These are phyloP conservation scores for Yamadazyma siamensis DNA, from an alignment of 1,139 yeast species.

Conservation along the genomic window DNA sequence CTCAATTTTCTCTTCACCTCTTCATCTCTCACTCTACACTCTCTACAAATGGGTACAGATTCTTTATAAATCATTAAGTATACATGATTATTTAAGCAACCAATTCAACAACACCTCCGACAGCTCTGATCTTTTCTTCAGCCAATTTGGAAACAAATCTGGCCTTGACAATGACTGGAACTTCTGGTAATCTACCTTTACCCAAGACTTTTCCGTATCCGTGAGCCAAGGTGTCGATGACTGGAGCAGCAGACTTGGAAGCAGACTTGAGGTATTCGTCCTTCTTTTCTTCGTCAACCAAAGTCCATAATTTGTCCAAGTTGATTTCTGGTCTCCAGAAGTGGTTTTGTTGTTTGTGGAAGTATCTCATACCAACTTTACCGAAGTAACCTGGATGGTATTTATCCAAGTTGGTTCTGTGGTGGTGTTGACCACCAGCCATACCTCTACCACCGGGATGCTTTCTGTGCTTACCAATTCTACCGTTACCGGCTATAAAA, in stretches of 20 bases:
- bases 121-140: constrained; percentile 99
- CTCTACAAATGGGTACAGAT: too few species aligned
- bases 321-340: constrained; percentile 98
- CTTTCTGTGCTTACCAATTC: constrained; percentile 99
- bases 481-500: constrained; percentile 96
- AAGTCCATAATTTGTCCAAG: constrained; percentile 98
- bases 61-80: too few species aligned
- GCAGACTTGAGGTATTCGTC: constrained; percentile 89
- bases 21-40: too few species aligned
- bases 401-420: constrained; percentile 99
- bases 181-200: constrained; percentile 97
- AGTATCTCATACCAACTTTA: constrained; percentile 99
- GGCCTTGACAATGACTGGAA: constrained; percentile 98
- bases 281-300: constrained; percentile 91
- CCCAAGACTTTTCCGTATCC: constrained; percentile 99
- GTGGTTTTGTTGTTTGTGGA: constrained; percentile 95
- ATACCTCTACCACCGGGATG: constrained; percentile 99
- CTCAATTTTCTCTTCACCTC: too few species aligned
- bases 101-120: constrained; percentile 99
- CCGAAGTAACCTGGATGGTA: constrained; percentile 99
- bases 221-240: constrained; percentile 97
- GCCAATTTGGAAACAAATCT: constrained; percentile 99
- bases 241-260: constrained; percentile 92
- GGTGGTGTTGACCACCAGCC: constrained; percentile 99
- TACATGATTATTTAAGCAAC: constrained; percentile 65